Evolutionary conservation across 257 asterid genomes (phyloP), one percentile per base, ranked within the genome.

Genomic region (Petrea volubilis): DNA sequence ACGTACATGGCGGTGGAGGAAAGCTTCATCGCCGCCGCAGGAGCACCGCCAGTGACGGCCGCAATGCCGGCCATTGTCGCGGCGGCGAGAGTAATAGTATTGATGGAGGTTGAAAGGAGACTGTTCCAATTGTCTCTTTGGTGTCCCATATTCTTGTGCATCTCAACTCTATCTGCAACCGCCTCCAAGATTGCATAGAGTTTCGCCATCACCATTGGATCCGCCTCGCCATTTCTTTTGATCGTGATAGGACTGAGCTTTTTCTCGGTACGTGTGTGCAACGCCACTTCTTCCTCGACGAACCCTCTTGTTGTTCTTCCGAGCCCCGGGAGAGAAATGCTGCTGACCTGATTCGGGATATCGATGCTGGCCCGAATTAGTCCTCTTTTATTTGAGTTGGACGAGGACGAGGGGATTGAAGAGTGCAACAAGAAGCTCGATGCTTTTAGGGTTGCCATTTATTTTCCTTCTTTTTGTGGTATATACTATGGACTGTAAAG

Each of bases 131-230:
- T 76, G 36, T 65, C 74, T 47, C 91, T 80, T 55, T 89, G 93
- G 6, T 89, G 84, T 0, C 89, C 86, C 6, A 89, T 77, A 21
- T 84, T 86, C 1, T 47, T 60, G 65, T 89, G 93, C 89, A 81
- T 89, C 75, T 89, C 91, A 1, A 81, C 84, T 52, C 96, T 79
- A 55, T 89, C 96, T 0, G 88, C 66, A 40, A 89, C 84, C 0
- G 83, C 83, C 66, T 88, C 96, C 21, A 84, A 13, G 46, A 86
- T 79, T 4, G 86, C 86, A 38, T 84, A 77, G 21, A 88, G 83
- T 76, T 86, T 86, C 4, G 70, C 74, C 0, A 80, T 47, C 6
- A 71, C 79, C 51, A 79, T 5, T 0, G 75, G 73, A 63, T 73
- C 84, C 0, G 23, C 13, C 17, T 6, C 73, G 8, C 31, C 23